phyloP scores from a whole-genome alignment of 768 basidiomycete genomes.

The Lentinula detonsa region DNA sequence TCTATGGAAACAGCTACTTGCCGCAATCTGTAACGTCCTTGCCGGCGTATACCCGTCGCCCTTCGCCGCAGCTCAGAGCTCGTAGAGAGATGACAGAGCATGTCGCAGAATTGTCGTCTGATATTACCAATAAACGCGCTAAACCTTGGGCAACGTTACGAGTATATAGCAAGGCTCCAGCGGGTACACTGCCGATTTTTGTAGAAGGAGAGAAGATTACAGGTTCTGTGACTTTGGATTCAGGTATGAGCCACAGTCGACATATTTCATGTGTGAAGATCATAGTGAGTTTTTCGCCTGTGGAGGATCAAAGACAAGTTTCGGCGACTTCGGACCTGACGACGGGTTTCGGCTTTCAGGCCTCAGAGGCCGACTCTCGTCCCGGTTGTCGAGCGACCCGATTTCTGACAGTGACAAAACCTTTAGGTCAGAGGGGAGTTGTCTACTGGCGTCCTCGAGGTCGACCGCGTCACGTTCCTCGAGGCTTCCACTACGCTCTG shows the following conservation, averaged over 20 bases:
- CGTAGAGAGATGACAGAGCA: not conserved
- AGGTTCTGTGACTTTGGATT: conserved; percentile 28
- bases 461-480: conserved; percentile 1
- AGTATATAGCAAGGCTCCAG: conserved; percentile 36
- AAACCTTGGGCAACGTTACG: conserved; percentile 37
- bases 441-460: not conserved
- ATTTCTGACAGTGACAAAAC: not conserved
- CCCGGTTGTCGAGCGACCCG: not conserved
- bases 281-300: conserved; percentile 27
- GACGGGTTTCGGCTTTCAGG: not conserved
- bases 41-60: not conserved
- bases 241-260: conserved; percentile 28
- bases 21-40: conserved; percentile 4
- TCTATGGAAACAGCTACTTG: not conserved
- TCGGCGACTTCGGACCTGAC: not conserved
- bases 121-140: not conserved
- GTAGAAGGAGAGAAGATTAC: conserved; percentile 26
- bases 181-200: conserved; percentile 28
- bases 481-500: conserved; percentile 2
- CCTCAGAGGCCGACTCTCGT: not conserved
- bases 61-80: not conserved
- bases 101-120: not conserved
- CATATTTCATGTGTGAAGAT: conserved; percentile 42
- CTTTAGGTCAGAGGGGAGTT: conserved; percentile 3
- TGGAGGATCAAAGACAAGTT: not conserved